Evolutionary conservation across 2,329 filamentous ascomycete species (phyloP).

Genomic region (Aspergillus brasiliensis): DNA sequence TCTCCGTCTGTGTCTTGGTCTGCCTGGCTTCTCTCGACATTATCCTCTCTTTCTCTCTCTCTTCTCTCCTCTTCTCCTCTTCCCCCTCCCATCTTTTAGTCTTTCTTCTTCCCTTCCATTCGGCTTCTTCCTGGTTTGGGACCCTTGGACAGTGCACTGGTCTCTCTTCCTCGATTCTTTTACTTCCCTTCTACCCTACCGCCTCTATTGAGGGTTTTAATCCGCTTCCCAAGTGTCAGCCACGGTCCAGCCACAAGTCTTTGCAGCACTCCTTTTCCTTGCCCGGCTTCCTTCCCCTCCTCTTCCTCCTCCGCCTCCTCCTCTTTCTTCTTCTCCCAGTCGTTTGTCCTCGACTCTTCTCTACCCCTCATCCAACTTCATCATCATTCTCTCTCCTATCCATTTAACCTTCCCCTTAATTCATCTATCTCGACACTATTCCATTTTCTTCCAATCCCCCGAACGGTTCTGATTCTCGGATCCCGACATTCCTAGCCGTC

Average conservation of each 20-base stretch:
- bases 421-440: neutral
- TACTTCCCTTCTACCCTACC: slow-evolving; percentile 12
- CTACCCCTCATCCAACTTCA: slow-evolving; percentile 1
- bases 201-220: neutral
- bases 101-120: slow-evolving; percentile 4
- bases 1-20: neutral
- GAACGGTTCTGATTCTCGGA: neutral
- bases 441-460: neutral
- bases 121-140: neutral
- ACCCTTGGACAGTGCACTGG: slow-evolving; percentile 4
- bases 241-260: slow-evolving; percentile 10
- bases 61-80: slow-evolving; percentile 11
- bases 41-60: slow-evolving; percentile 3
- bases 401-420: slow-evolving; percentile 2
- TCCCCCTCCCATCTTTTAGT: slow-evolving; percentile 8
- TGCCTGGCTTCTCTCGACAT: too few relatives aligned
- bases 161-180: slow-evolving; percentile 13
- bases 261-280: slow-evolving; percentile 13
- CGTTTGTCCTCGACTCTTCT: neutral
- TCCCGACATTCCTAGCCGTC: neutral
- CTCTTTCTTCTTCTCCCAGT: slow-evolving; percentile 7
- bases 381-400: neutral
- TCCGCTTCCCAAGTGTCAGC: slow-evolving; percentile 1
- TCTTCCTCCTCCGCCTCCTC: slow-evolving; percentile 4
- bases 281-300: slow-evolving; percentile 11